These are phyloP conservation scores for Wickerhamiella slavikovae DNA, from an alignment of 805 yeast species.

Conservation along the genomic window DNA sequence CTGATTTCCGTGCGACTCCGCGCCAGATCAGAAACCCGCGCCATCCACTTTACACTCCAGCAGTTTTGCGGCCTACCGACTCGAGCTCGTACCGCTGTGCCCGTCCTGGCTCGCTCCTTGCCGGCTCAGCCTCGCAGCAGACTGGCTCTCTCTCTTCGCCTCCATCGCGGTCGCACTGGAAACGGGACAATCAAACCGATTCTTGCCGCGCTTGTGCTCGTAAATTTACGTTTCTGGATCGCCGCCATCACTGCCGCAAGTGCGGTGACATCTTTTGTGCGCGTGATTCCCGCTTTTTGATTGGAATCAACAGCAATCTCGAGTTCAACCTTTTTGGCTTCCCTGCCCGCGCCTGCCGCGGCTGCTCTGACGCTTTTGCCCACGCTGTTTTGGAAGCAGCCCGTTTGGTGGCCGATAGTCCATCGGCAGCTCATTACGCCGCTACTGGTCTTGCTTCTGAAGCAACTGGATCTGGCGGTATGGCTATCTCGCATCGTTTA, in stretches of 20 bases:
- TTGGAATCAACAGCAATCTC: slow-evolving; percentile 27
- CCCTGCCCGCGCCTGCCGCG: slow-evolving; percentile 48
- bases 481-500: slow-evolving; percentile 7
- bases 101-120: no score
- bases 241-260: slow-evolving; percentile 68
- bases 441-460: slow-evolving; percentile 3
- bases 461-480: slow-evolving; percentile 3
- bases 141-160: slow-evolving; percentile 10
- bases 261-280: slow-evolving; percentile 70
- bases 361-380: slow-evolving; percentile 43
- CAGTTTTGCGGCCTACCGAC: slow-evolving; percentile 43
- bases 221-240: slow-evolving; percentile 54
- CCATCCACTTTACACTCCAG: slow-evolving; percentile 78
- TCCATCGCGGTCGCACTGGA: slow-evolving; percentile 22
- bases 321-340: slow-evolving; percentile 45
- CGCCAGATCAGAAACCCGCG: slow-evolving; percentile 64
- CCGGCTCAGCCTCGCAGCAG: slow-evolving; percentile 8
- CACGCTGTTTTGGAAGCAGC: slow-evolving; percentile 21
- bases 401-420: slow-evolving; percentile 8
- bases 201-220: slow-evolving; percentile 51
- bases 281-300: slow-evolving; percentile 39
- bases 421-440: no score
- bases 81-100: slow-evolving; percentile 14
- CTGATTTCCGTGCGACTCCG: slow-evolving; percentile 5
- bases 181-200: slow-evolving; percentile 42